Evolutionary conservation across 1,284 basidiomycete species (phyloP).

Genomic region (Tylopilus orsonianus): DNA sequence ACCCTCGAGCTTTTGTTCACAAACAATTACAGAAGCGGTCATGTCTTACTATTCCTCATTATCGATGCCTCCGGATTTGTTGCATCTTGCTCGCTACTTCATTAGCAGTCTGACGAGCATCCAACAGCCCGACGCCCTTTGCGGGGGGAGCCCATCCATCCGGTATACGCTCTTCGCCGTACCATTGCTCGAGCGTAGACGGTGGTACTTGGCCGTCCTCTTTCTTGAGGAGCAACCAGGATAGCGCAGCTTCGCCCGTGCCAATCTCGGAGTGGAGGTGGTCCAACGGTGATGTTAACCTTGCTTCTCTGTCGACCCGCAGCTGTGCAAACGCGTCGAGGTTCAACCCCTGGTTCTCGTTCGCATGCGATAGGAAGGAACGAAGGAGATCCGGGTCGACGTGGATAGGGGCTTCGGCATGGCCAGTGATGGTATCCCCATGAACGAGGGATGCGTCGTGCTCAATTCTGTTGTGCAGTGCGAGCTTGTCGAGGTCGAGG

Average conservation of each 20-base stretch:
- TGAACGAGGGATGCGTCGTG: slow-evolving; percentile 56
- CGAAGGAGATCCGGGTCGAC: slow-evolving; percentile 32
- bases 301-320: slow-evolving; percentile 47
- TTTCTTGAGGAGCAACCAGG: slow-evolving; percentile 44
- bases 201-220: slow-evolving; percentile 37
- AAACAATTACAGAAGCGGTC: not conserved
- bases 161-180: slow-evolving; percentile 52
- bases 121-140: slow-evolving; percentile 23
- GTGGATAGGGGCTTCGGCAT: slow-evolving; percentile 32
- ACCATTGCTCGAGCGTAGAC: slow-evolving; percentile 43
- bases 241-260: slow-evolving; percentile 54
- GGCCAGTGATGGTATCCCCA: slow-evolving; percentile 25
- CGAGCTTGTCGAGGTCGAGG: slow-evolving; percentile 44
- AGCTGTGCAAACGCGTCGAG: slow-evolving; percentile 43
- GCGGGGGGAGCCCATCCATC: slow-evolving; percentile 43
- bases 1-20: not conserved
- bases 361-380: slow-evolving; percentile 25
- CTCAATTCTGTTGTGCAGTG: slow-evolving; percentile 44
- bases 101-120: slow-evolving; percentile 25
- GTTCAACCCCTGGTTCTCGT: slow-evolving; percentile 21
- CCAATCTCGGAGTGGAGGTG: slow-evolving; percentile 55
- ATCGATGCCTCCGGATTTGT: slow-evolving; percentile 23
- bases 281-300: slow-evolving; percentile 45
- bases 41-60: not conserved
- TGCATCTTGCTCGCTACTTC: slow-evolving; percentile 31